Percentiles rank a stretch among this genome's conserved stretches.
Conservation (phyloP, 495 filamentous ascomycete species). For the Staphylotrichum longicolle region DNA sequence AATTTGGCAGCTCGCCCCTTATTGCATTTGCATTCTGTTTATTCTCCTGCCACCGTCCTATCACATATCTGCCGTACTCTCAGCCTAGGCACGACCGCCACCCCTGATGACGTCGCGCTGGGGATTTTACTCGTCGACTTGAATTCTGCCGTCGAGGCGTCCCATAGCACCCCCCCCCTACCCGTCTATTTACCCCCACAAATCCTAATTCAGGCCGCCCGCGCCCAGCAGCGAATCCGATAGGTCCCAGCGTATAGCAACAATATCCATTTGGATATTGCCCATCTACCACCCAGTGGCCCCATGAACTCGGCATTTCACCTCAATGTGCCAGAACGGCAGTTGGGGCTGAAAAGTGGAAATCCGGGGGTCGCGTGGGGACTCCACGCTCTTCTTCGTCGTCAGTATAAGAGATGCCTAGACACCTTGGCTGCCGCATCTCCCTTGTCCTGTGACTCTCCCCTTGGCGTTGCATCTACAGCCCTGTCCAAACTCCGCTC, state of each 20-base stretch:
- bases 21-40: background rate
- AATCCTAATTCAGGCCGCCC: constrained; percentile 4
- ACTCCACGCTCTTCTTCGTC: background rate
- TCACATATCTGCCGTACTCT: constrained; percentile 20
- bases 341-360: constrained; percentile 20
- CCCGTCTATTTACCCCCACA: constrained; percentile 15
- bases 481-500: background rate
- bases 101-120: constrained; percentile 9
- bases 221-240: constrained; percentile 5
- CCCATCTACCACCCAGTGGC: constrained; percentile 12
- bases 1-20: constrained; percentile 5
- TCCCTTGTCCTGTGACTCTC: background rate
- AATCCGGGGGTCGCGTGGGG: constrained; percentile 1
- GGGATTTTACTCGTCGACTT: background rate
- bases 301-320: constrained; percentile 31
- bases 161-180: constrained; percentile 15
- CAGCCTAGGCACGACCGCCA: constrained; percentile 6
- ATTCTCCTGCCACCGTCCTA: constrained; percentile 2
- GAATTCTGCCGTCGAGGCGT: constrained; percentile 9
- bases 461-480: background rate
- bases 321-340: constrained; percentile 20
- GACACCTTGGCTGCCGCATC: background rate
- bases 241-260: constrained; percentile 15
- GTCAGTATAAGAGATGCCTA: constrained; percentile 14
- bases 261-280: constrained; percentile 24